Percentiles rank a stretch among this genome's conserved stretches.
These are phyloP conservation scores for Fonsecaea erecta DNA, from an alignment of 2,329 filamentous ascomycete genomes.

Conservation along the genomic window DNA sequence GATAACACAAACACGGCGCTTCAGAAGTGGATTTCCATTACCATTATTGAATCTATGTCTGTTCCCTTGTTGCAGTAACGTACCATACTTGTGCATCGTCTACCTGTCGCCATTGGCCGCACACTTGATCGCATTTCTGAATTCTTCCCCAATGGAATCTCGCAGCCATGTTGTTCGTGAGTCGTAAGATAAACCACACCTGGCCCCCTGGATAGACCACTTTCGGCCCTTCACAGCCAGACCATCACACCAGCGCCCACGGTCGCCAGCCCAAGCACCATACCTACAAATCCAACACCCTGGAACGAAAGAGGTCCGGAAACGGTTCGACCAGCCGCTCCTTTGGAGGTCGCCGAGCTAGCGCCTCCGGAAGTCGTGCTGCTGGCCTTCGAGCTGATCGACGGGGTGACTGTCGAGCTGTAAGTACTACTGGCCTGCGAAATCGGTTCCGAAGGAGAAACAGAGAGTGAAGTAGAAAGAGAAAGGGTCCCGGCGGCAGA, in stretches of 20 bases:
- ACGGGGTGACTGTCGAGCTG: conserved; percentile 31
- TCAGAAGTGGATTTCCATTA: neutral
- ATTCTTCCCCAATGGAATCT: conserved; percentile 11
- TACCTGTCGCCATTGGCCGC: neutral
- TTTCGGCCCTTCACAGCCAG: conserved; percentile 25
- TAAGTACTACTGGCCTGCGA: conserved; percentile 34
- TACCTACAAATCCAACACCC: conserved; percentile 22
- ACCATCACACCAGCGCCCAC: conserved; percentile 32
- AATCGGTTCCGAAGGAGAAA: neutral
- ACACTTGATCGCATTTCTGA: conserved; percentile 7
- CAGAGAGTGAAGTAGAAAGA: conserved; percentile 8
- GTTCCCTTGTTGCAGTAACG: neutral
- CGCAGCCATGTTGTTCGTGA: conserved; percentile 21
- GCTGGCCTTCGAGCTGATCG: conserved; percentile 9
- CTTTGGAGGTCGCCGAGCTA: conserved; percentile 29
- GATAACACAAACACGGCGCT: neutral
- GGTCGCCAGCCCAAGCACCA: conserved; percentile 26
- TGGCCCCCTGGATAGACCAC: neutral
- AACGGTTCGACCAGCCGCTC: conserved; percentile 29
- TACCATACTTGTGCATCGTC: conserved; percentile 10
- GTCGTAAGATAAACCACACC: conserved; percentile 16
- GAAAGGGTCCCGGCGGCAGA: conserved; percentile 17
- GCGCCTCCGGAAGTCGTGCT: conserved; percentile 21
- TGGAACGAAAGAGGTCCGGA: conserved; percentile 18
- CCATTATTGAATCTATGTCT: conserved; percentile 1